Base-by-base conservation (phyloP, 768 basidiomycete species). In the Calocera cornea region DNA sequence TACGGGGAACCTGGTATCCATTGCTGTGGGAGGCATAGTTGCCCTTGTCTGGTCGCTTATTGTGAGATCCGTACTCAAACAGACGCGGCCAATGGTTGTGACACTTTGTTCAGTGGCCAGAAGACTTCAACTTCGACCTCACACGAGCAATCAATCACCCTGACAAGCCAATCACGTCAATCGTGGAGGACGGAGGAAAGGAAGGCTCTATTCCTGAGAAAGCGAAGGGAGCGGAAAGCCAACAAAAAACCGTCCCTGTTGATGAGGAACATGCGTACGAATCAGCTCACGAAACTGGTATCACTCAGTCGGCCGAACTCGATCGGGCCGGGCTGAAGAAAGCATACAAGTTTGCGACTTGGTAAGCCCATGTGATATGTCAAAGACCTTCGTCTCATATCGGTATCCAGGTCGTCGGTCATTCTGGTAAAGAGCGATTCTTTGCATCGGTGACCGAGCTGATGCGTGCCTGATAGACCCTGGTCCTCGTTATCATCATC, bases 1-100 rank as follows among this genome's bases (percentile, higher is more conserved):
- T 17, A 87, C 91, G 0, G 94, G 94, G 1, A 95, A 95, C 77
- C 78, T 95, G n/a, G 87, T 87, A 1, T 87, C 91, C 1, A 90
- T 95, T 70, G 88, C 84, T 31, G 80, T 89, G 12, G 90, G 91
- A 10, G 91, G 83, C 2, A 86, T 97, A 65, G 79, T 97, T 69
- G 83, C 92, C 1, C 80, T 86, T 29, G 79, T 76, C 1, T 77
- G 82, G 38, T 91, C 92, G 0, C 74, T 85, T 54, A 79, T 93
- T 29, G 87, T 88, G 73, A 68, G n/a, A 84, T 76, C 8, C 5
- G 24, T 1, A 10, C 40, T 41, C 19, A 10, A 41, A 41, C 40
- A 41, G 19, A 41, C 19, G 24, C 10, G 16, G 29, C 40, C 27
- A 19, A n/a, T 47, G 22, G 40, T n/a, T n/a, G 12, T 34, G 16